Base-by-base conservation (phyloP, 176 grass and related monocot species). In the Calamus simplicifolius region DNA sequence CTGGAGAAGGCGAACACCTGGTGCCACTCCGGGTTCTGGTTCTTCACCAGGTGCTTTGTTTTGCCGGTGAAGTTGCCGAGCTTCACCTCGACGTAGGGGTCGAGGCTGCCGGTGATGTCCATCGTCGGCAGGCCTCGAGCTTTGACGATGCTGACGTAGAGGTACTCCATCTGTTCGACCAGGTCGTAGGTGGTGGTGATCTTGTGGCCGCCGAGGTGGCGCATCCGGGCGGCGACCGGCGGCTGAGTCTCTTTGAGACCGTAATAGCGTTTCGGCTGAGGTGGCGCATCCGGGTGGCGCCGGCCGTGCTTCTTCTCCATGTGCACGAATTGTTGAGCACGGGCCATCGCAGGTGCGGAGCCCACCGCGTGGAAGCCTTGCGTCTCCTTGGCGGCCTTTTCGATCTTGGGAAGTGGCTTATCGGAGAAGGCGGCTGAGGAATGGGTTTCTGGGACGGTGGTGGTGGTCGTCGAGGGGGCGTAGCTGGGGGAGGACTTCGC, bases 141-240 rank as follows among this genome's bases (percentile, higher is more conserved):
- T 18, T 52, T 52, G 58, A 73, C 59, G 49, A 73, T 25, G 50
- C 7, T 18, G n/a, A 73, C 70, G 58, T 48, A 73, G 28, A 73
- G 70, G 70, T 53, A 73, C 2, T 63, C 28, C 29, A 54, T 73
- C 70, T 62, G 70, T 50, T 73, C 70, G 10, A 73, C 70, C 50
- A 73, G 70, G 50, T 73, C 70, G 51, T 62, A 73, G n/a, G 70
- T 54, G 25, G 13, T 43, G 5, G 51, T 12, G 59, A 73, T 62
- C 70, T 63, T 73, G 27, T 62, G 18, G 14, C 19, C 38, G 50
- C 29, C 25, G 6, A 25, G 49, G 70, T 35, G 54, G 48, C 70
- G 27, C 0, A 43, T 51, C 15, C 50, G 28, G 27, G 70, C 59
- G 10, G 58, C 58, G 19, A 62, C 49, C 17, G 58, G 10, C 27